phyloP scores from a whole-genome alignment of 1,139 yeast genomes.

The Yamadazyma mexicana region DNA sequence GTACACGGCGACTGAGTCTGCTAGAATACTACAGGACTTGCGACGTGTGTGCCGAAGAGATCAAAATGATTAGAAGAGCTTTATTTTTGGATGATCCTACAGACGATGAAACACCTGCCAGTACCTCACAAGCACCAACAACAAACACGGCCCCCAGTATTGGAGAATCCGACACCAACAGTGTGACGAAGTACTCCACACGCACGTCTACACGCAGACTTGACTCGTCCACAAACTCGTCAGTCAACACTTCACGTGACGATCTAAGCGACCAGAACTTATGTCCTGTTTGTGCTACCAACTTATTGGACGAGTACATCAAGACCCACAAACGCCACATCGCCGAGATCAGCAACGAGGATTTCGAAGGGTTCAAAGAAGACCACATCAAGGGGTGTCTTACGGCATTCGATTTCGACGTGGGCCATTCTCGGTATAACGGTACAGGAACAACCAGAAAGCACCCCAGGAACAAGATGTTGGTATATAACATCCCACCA shows the following conservation, averaged over 20 bases:
- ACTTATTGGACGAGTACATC: slow-evolving; percentile 58
- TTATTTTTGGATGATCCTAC: slow-evolving; percentile 18
- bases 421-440: slow-evolving; percentile 52
- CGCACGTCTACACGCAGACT: slow-evolving; percentile 19
- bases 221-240: slow-evolving; percentile 32
- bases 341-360: slow-evolving; percentile 21
- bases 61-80: slow-evolving; percentile 55
- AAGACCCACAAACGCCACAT: slow-evolving; percentile 26
- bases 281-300: slow-evolving; percentile 46
- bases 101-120: background rate
- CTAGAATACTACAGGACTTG: slow-evolving; percentile 60
- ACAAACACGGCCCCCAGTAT: background rate
- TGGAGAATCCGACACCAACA: slow-evolving; percentile 6
- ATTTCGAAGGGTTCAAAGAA: slow-evolving; percentile 54
- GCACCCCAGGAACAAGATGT: slow-evolving; percentile 70
- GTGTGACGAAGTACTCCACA: slow-evolving; percentile 27
- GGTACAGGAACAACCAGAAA: slow-evolving; percentile 26
- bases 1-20: slow-evolving; percentile 24
- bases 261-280: slow-evolving; percentile 35
- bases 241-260: slow-evolving; percentile 13
- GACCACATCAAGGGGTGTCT: slow-evolving; percentile 72
- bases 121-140: background rate
- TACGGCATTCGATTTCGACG: slow-evolving; percentile 61
- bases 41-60: slow-evolving; percentile 65
- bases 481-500: slow-evolving; percentile 73